Conservation (phyloP, 2,329 filamentous ascomycete genomes). For the Claviceps capensis region DNA sequence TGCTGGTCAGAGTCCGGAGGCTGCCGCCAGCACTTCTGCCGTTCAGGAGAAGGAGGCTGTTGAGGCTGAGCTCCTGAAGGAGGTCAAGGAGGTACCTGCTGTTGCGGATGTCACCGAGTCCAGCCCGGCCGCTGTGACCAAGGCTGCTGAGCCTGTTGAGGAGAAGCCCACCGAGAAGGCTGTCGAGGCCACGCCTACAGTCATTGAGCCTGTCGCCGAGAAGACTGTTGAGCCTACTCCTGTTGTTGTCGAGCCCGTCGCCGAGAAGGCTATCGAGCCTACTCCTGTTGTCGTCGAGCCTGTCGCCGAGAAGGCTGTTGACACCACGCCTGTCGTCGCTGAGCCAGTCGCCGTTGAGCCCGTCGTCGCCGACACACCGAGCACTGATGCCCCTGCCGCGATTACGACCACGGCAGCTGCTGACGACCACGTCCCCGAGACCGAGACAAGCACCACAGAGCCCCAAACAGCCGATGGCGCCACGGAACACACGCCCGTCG, state of each 20-base stretch:
- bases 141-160: conserved; percentile 10
- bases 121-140: conserved; percentile 8
- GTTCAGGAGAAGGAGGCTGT: conserved; percentile 64
- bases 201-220: neutral
- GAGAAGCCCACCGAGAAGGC: conserved; percentile 6
- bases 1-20: conserved; percentile 53
- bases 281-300: neutral
- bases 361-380: too few species aligned
- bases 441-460: conserved; percentile 10
- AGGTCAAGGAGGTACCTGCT: conserved; percentile 35
- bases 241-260: neutral
- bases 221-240: neutral
- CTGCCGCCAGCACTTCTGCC: conserved; percentile 51
- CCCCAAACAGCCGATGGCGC: neutral
- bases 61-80: conserved; percentile 59
- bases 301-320: neutral
- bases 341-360: neutral
- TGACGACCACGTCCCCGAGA: conserved; percentile 11
- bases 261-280: neutral
- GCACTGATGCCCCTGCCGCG: neutral
- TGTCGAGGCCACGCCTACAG: conserved; percentile 5
- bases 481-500: conserved; percentile 9
- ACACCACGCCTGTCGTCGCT: neutral
- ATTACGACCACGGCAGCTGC: conserved; percentile 7
- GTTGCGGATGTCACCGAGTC: neutral